Evolutionary conservation across 2,329 filamentous ascomycete genomes (phyloP).

Genomic region (Dothiorella sarmentorum): DNA sequence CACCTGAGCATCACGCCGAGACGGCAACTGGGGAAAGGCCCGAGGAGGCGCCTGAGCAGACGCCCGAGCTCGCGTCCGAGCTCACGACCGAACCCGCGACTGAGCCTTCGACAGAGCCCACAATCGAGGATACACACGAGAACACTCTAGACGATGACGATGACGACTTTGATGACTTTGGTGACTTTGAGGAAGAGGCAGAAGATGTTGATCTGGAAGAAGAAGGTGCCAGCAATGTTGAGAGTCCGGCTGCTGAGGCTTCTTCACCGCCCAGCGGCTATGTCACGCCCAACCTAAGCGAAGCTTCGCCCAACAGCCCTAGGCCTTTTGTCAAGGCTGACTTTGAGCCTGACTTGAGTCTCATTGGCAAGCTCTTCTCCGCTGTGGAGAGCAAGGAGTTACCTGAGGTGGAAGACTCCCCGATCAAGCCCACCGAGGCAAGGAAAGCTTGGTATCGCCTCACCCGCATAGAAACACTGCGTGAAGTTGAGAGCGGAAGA

Average conservation of each 20-base stretch:
- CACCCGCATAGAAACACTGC: constrained; percentile 37
- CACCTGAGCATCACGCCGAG: neutral
- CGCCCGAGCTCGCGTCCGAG: neutral
- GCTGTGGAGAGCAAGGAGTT: constrained; percentile 15
- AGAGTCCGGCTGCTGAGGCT: neutral
- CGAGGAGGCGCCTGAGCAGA: neutral
- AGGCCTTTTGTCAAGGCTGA: neutral
- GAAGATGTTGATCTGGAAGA: constrained; percentile 13
- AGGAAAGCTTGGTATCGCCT: constrained; percentile 41
- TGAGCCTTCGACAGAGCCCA: neutral
- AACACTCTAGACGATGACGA: constrained; percentile 7
- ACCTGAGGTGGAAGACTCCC: constrained; percentile 27
- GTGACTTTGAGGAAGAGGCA: constrained; percentile 19
- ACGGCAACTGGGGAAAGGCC: too few relatives aligned
- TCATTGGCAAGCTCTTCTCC: constrained; percentile 31
- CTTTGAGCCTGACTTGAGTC: constrained; percentile 23
- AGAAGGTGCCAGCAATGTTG: neutral
- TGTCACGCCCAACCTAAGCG: neutral
- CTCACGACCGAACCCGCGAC: neutral
- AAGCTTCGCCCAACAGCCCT: neutral
- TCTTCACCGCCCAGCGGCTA: neutral
- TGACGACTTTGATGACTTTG: constrained; percentile 26
- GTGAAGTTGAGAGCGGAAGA: constrained; percentile 35
- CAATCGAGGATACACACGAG: neutral
- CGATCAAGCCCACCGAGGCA: constrained; percentile 33